Base-by-base conservation (phyloP, 768 basidiomycete genomes). In the Kwoniella dendrophila region DNA sequence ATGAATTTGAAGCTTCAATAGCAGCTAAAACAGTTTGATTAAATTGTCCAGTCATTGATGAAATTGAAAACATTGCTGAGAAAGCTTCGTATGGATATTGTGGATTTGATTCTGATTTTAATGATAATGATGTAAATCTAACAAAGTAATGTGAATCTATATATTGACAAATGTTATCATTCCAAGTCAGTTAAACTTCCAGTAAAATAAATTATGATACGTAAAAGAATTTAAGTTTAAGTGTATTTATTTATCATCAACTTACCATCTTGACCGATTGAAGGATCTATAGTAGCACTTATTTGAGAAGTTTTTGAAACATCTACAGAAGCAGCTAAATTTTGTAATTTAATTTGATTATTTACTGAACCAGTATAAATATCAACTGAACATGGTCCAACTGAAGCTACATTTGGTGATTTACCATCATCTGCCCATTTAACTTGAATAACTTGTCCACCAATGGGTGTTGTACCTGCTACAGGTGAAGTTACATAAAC, bases 31-130 rank as follows among this genome's bases (percentile, higher is more conserved):
- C 76, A 1, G 82, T 67, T 1, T 67, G 32, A 64, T 82, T 86
- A 82, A 91, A 93, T 0, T 72, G 72, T 32, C 91, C 91, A 2
- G 82, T 83, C 90, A 91, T 91, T 59, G 64, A 32, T 18, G 33
- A 40, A 45, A 65, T 64, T 26, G 48, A 30, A 22, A 66, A 91
- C 90, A 81, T 81, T 82, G 90, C 84, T 6, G 90, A 90, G 82
- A 91, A 94, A 0, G 89, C 86, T 65, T 87, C 81, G 45, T 83
- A 84, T 3, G 83, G 84, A 80, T 81, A 88, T 56, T 84, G 81
- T 14, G 87, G 79, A 57, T 83, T 74, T 1, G 73, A 71, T 29
- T 85, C 48, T 74, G 88, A 85, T 75, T 83, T 87, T 44, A 84
- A 67, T 56, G 36, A 69, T 34, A 83, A 66, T 0, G 90, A 90